These are phyloP conservation scores for Cutaneotrichosporon arboriforme DNA, from an alignment of 1,284 basidiomycete genomes.

Conservation along the genomic window DNA sequence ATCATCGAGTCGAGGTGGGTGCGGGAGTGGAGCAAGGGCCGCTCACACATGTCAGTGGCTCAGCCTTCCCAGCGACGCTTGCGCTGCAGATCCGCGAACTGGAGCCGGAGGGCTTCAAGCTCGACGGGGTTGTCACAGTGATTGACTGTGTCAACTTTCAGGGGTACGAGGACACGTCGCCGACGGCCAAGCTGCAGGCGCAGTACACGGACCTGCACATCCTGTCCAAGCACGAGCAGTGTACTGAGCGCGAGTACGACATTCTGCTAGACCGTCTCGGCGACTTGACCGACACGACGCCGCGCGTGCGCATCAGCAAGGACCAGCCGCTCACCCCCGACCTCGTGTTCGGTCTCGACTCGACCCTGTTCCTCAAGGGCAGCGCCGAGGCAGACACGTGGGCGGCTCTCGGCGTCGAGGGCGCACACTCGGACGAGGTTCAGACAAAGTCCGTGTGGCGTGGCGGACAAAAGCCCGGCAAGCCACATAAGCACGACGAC, in stretches of 20 bases:
- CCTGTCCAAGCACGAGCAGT: slow-evolving; percentile 83
- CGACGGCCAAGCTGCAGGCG: slow-evolving; percentile 86
- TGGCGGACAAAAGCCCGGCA: slow-evolving; percentile 43
- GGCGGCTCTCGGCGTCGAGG: slow-evolving; percentile 23
- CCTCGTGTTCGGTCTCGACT: slow-evolving; percentile 76
- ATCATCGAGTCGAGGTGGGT: slow-evolving; percentile 86
- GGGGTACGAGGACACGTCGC: slow-evolving; percentile 82
- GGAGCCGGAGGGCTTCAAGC: slow-evolving; percentile 66
- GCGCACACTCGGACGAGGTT: slow-evolving; percentile 68
- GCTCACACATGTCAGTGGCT: slow-evolving; percentile 58
- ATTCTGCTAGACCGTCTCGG: slow-evolving; percentile 76
- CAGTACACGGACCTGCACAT: slow-evolving; percentile 83
- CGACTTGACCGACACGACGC: slow-evolving; percentile 80
- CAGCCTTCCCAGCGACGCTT: slow-evolving; percentile 66
- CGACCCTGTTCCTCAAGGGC: slow-evolving; percentile 60
- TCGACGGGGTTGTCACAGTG: slow-evolving; percentile 84
- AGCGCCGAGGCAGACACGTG: slow-evolving; percentile 34
- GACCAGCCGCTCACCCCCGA: slow-evolving; percentile 53
- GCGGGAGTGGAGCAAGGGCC: not conserved
- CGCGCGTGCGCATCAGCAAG: slow-evolving; percentile 62
- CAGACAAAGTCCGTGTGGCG: slow-evolving; percentile 63
- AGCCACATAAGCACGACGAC: slow-evolving; percentile 31
- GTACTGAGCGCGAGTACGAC: slow-evolving; percentile 67
- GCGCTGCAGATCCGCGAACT: slow-evolving; percentile 86
- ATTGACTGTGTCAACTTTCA: slow-evolving; percentile 78